Base-by-base conservation (phyloP, 2,329 filamentous ascomycete species). In the Pyricularia sp. region DNA sequence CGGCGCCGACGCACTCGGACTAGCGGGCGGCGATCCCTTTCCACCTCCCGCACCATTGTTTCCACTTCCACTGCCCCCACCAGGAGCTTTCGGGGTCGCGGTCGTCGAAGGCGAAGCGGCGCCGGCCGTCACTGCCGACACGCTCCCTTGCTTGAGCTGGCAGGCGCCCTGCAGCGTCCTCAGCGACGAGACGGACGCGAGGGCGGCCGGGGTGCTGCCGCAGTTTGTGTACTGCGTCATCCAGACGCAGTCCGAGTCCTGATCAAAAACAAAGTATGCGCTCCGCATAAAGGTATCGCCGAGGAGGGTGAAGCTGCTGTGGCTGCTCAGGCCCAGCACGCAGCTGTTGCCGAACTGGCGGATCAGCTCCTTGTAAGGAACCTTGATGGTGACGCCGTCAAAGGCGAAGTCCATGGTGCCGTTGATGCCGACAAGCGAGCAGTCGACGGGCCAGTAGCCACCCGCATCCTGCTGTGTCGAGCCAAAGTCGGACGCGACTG, bases 271-370 rank as follows among this genome's bases (percentile, higher is more conserved):
- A 66, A 80, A 83, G 71, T 86, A 86, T 26, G 84, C 84, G 12
- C 83, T 85, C 36, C 86, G 81, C 71, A 88, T 71, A 74, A 88
- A 86, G 0, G 85, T 86, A 72, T 87, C 86, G 12, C 86, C 86
- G n/a, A 88, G 78, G n/a, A 88, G 76, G 61, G 79, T 79, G 72
- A 85, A 86, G 31, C 79, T 78, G 7, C 79, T 75, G 71, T 79
- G 84, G 10, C 81, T 78, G 71, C 79, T 78, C 70, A 86, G 80
- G 9, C 84, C 84, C n/a, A 86, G 75, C 68, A 82, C 84, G 72
- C 84, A 86, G 12, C 66, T 69, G 55, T 69, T 70, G 25, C 73
- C 71, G 2, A 77, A 75, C 72, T 81, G 75, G 31, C 82, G 77
- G 55, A 85, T 79, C 58, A 86, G 78, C 75, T 86, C 84, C 31